Evolutionary conservation across 2,329 filamentous ascomycete species (phyloP).

Genomic region (Colletotrichum sp.): DNA sequence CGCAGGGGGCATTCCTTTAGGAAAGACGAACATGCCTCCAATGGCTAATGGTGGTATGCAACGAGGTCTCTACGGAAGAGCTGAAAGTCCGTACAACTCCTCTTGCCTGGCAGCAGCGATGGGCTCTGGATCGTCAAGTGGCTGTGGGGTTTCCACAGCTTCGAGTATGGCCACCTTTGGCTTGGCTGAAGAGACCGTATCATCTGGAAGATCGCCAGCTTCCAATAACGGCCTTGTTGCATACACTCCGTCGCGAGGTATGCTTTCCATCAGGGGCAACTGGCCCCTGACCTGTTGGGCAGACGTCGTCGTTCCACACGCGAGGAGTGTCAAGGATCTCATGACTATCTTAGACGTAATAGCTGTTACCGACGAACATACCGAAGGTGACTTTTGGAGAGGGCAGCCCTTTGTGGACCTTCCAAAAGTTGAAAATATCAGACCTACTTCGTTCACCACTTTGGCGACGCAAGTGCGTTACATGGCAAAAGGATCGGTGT

Average conservation of each 20-base stretch:
- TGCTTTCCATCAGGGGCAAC: not conserved
- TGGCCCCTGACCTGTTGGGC: not conserved
- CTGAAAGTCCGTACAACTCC: not conserved
- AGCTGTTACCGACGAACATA: not conserved
- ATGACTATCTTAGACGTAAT: not conserved
- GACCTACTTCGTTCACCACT: not conserved
- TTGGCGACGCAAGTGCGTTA: not conserved
- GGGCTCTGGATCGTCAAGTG: not conserved
- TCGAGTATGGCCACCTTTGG: not conserved
- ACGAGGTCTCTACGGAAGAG: not conserved
- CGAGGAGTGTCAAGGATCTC: not conserved
- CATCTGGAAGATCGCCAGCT: not conserved
- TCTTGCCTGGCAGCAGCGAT: not conserved
- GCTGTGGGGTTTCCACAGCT: not conserved
- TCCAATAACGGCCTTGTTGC: not conserved
- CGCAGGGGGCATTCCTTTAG: not conserved
- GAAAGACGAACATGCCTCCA: not conserved
- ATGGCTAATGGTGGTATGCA: not conserved
- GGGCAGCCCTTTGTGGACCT: not conserved
- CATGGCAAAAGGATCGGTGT: not conserved
- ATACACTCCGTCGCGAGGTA: not conserved
- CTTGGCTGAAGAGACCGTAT: not conserved
- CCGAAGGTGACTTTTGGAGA: not conserved
- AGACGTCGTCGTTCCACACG: not conserved
- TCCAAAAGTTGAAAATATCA: not conserved